phyloP scores from a whole-genome alignment of 306 rosid genomes.

The Parietaria judaica region DNA sequence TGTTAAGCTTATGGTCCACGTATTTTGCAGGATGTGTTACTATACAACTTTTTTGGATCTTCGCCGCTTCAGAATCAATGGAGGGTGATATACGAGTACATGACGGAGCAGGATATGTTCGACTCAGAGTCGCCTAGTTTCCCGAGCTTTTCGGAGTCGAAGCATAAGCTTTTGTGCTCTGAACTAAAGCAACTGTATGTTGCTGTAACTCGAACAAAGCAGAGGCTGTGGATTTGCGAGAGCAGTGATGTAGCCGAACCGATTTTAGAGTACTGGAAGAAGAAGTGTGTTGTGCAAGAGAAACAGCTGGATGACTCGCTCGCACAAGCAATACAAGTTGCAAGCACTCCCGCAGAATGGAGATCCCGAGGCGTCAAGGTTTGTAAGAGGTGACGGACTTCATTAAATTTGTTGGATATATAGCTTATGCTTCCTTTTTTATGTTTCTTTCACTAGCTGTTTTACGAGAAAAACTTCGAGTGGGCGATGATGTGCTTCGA shows the following conservation, averaged over 20 bases:
- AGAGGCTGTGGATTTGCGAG: conserved; percentile 71
- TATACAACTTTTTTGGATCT: conserved; percentile 62
- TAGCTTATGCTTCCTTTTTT: too few species aligned
- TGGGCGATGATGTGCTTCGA: conserved; percentile 77
- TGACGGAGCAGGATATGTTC: conserved; percentile 51
- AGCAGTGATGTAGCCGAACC: conserved; percentile 32
- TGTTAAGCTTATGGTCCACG: background rate
- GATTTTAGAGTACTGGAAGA: conserved; percentile 64
- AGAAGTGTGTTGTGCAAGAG: conserved; percentile 52
- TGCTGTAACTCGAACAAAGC: conserved; percentile 71
- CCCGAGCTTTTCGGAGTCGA: conserved; percentile 41
- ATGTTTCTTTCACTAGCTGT: conserved; percentile 32
- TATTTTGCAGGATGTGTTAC: conserved; percentile 50
- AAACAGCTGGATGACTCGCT: conserved; percentile 59
- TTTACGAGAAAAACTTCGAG: conserved; percentile 49
- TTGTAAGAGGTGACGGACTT: background rate
- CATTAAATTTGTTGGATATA: too few species aligned
- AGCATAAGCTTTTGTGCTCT: conserved; percentile 61
- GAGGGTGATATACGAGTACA: conserved; percentile 63
- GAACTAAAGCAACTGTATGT: conserved; percentile 67
- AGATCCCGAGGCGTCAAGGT: conserved; percentile 68
- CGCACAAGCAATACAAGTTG: conserved; percentile 67
- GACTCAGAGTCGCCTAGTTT: conserved; percentile 19
- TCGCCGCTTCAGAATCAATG: conserved; percentile 52
- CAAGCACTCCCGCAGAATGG: conserved; percentile 76